phyloP scores from a whole-genome alignment of 2,329 filamentous ascomycete species.

The Davidsoniella australis region DNA sequence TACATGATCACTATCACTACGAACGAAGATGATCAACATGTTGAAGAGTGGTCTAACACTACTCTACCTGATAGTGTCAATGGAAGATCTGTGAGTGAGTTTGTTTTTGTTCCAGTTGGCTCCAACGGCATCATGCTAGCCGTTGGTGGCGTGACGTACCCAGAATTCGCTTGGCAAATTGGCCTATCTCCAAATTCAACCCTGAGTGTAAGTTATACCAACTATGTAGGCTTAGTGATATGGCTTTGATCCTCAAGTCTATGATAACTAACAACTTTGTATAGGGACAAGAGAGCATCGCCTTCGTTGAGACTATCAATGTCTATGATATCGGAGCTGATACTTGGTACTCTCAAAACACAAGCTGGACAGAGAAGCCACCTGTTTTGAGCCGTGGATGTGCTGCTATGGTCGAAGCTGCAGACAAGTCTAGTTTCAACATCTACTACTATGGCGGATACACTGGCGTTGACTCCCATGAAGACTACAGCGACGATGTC shows the following conservation, averaged over 20 bases:
- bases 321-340: slow-evolving; percentile 57
- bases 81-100: slow-evolving; percentile 44
- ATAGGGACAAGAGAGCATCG: slow-evolving; percentile 38
- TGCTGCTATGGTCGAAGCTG: slow-evolving; percentile 54
- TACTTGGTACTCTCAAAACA: slow-evolving; percentile 53
- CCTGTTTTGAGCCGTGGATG: slow-evolving; percentile 51
- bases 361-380: slow-evolving; percentile 27
- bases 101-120: slow-evolving; percentile 65
- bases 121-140: slow-evolving; percentile 59
- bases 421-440: slow-evolving; percentile 59
- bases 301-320: slow-evolving; percentile 56
- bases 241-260: neutral
- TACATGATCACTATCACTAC: slow-evolving; percentile 36
- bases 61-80: slow-evolving; percentile 32
- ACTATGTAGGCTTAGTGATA: too few species aligned
- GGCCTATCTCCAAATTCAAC: slow-evolving; percentile 16
- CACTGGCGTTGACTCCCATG: slow-evolving; percentile 20
- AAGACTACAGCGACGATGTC: slow-evolving; percentile 44
- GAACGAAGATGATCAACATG: slow-evolving; percentile 35
- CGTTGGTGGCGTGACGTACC: slow-evolving; percentile 54
- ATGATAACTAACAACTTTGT: neutral
- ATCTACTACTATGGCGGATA: slow-evolving; percentile 77
- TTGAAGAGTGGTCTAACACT: slow-evolving; percentile 38
- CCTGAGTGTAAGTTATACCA: neutral
- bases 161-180: slow-evolving; percentile 24